A percentile compares a stretch with the other conserved stretches of the same genome.
phyloP scores from a whole-genome alignment of 2,329 filamentous ascomycete species.

The Zasmidium angulare region DNA sequence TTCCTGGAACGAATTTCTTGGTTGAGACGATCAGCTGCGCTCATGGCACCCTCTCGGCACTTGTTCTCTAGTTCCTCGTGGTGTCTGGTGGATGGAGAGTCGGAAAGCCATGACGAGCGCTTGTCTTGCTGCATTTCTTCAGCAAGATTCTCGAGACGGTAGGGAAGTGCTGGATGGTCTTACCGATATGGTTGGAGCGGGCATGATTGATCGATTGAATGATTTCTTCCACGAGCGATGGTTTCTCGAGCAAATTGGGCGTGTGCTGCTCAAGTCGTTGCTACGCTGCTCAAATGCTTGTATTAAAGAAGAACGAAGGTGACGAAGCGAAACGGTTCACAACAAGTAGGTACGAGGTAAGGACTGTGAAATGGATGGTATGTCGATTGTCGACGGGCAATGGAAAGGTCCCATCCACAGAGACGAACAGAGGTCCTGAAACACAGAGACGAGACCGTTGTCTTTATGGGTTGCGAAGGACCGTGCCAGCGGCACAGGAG shows the following conservation, averaged over 20 bases:
- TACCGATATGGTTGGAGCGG: neutral
- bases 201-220: no score
- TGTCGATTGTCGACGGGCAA: neutral
- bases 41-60: neutral
- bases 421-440: neutral
- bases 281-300: neutral
- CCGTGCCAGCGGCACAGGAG: neutral
- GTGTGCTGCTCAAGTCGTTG: neutral
- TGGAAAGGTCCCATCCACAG: neutral
- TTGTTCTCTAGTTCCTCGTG: neutral
- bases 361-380: neutral
- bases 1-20: neutral
- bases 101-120: neutral
- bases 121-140: neutral
- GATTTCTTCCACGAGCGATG: no score
- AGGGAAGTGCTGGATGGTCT: neutral
- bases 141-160: neutral
- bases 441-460: neutral
- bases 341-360: neutral
- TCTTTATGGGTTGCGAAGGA: neutral
- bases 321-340: neutral
- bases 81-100: neutral
- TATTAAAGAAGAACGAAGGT: neutral
- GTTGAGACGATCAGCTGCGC: neutral
- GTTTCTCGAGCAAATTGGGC: neutral